Percentiles rank a stretch among this genome's conserved stretches.
Conservation (phyloP, 108 stramenopile genomes). For the Parietichytrium sp. region DNA sequence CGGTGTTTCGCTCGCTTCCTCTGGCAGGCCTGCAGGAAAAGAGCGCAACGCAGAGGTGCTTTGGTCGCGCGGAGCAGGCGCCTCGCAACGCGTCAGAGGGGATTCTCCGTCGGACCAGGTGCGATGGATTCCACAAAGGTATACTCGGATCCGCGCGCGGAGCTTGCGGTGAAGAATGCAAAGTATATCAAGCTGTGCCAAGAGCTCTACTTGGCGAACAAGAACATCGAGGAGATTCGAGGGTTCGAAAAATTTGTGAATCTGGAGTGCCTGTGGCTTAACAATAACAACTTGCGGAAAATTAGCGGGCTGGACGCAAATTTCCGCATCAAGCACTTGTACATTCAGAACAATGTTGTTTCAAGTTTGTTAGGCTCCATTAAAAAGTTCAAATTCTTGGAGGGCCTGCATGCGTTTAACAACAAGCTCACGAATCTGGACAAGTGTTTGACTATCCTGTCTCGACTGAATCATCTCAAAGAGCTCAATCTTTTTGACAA, state of each 20-base stretch:
- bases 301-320: background rate
- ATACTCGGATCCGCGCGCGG: background rate
- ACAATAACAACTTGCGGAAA: background rate
- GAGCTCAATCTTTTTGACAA: slow-evolving; percentile 22
- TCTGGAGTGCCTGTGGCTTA: slow-evolving; percentile 31
- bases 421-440: slow-evolving; percentile 35
- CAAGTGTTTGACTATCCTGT: background rate
- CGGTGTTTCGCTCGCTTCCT: too few relatives aligned
- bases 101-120: too few relatives aligned
- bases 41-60: too few relatives aligned
- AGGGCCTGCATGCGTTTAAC: background rate
- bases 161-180: slow-evolving; percentile 34
- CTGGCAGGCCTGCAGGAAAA: too few relatives aligned
- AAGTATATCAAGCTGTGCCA: slow-evolving; percentile 37
- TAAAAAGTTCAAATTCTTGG: slow-evolving; percentile 2
- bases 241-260: slow-evolving; percentile 41
- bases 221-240: slow-evolving; percentile 31
- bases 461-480: background rate
- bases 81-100: too few relatives aligned
- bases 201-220: slow-evolving; percentile 38
- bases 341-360: slow-evolving; percentile 29
- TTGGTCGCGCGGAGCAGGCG: too few relatives aligned
- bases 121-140: too few relatives aligned
- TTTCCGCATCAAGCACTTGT: slow-evolving; percentile 34
- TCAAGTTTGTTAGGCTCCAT: background rate